Conservation (phyloP, 2,329 filamentous ascomycete species). For the Metarhizium robertsii region DNA sequence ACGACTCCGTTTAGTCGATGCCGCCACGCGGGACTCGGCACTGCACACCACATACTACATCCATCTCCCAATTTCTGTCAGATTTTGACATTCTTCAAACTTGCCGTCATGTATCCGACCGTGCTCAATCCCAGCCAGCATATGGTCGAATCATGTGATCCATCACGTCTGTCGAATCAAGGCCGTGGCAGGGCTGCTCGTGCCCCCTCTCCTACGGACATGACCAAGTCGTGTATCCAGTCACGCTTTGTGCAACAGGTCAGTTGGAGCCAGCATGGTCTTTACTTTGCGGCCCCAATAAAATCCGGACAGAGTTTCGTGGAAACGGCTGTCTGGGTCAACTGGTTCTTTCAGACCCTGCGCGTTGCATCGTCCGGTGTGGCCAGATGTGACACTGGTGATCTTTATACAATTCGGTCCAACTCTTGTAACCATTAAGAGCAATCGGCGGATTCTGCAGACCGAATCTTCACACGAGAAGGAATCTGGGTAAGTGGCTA, state of each 20-base stretch:
- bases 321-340: background rate
- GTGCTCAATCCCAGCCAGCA: background rate
- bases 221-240: background rate
- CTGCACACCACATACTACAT: background rate
- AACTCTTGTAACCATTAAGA: background rate
- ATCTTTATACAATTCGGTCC: background rate
- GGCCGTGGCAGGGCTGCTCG: slow-evolving; percentile 6
- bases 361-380: background rate
- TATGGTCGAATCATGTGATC: slow-evolving; percentile 13
- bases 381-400: background rate
- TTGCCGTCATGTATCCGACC: background rate
- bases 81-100: background rate
- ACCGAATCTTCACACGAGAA: background rate
- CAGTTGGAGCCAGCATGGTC: no score
- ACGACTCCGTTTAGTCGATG: background rate
- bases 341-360: background rate
- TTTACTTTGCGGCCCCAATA: background rate
- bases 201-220: slow-evolving; percentile 3
- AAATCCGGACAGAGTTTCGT: background rate
- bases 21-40: background rate
- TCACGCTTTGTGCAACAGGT: no score
- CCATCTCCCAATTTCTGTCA: background rate
- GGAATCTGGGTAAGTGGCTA: background rate
- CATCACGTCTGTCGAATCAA: slow-evolving; percentile 9
- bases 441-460: background rate